Percentiles rank a stretch among this genome's conserved stretches.
Conservation (phyloP, 2,329 filamentous ascomycete species). For the Pseudogymnoascus sp. region DNA sequence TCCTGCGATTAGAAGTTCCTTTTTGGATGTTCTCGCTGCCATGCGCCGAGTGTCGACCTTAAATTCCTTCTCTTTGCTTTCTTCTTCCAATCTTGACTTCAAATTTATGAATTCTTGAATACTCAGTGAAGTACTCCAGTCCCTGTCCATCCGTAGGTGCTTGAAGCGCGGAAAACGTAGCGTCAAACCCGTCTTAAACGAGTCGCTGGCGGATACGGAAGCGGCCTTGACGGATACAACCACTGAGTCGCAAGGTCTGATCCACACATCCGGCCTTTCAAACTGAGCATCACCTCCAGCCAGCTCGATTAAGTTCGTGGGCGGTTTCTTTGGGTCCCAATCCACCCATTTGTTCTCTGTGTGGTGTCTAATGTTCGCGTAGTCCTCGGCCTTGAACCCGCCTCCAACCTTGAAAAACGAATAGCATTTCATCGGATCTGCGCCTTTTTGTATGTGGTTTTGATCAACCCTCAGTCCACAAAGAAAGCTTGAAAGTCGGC, state of each 20-base stretch:
- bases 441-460: slow-evolving; percentile 48
- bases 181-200: slow-evolving; percentile 70
- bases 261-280: slow-evolving; percentile 88
- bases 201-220: slow-evolving; percentile 64
- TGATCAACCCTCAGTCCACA: slow-evolving; percentile 76
- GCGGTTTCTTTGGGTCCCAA: slow-evolving; percentile 74
- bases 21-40: slow-evolving; percentile 46
- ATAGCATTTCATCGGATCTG: slow-evolving; percentile 66
- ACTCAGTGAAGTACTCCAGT: slow-evolving; percentile 74
- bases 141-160: slow-evolving; percentile 69
- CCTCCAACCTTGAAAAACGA: slow-evolving; percentile 99
- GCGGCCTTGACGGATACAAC: slow-evolving; percentile 87
- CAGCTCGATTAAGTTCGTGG: slow-evolving; percentile 71
- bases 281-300: slow-evolving; percentile 66
- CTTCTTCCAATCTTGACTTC: slow-evolving; percentile 61
- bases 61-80: slow-evolving; percentile 67
- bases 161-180: slow-evolving; percentile 90
- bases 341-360: slow-evolving; percentile 89
- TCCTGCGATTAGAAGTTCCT: slow-evolving; percentile 65
- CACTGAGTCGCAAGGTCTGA: slow-evolving; percentile 78
- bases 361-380: slow-evolving; percentile 70
- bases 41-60: slow-evolving; percentile 63
- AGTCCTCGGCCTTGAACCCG: slow-evolving; percentile 79
- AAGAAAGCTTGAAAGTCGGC: slow-evolving; percentile 76
- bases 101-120: slow-evolving; percentile 70